phyloP scores from a whole-genome alignment of 164 flowering plant species.

The Umbilicus rupestris region DNA sequence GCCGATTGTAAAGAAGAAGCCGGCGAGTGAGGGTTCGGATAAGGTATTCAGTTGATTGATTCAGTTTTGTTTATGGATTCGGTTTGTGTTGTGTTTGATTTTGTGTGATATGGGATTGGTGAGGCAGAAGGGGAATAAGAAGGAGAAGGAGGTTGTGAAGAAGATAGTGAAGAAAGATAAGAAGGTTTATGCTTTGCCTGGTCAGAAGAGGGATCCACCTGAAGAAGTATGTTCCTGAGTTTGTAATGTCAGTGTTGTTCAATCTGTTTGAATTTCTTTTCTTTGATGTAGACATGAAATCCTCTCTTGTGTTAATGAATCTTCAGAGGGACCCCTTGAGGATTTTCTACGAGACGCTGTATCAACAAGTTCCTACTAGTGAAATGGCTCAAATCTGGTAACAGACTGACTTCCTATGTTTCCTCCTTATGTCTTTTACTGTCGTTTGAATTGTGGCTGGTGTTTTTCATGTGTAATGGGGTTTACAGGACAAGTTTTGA shows the following conservation, averaged over 20 bases:
- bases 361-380: conserved; percentile 61
- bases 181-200: conserved; percentile 83
- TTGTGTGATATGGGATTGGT: conserved; percentile 12
- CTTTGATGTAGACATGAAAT: conserved; percentile 6
- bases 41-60: not conserved
- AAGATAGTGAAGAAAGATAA: conserved; percentile 35
- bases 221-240: conserved; percentile 41
- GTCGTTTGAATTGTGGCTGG: not conserved
- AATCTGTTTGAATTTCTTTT: not conserved
- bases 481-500: not conserved
- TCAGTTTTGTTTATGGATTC: not conserved
- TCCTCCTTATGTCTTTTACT: not conserved
- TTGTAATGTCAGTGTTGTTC: not conserved
- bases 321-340: conserved; percentile 89
- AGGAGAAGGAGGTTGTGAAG: conserved; percentile 17
- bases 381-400: conserved; percentile 95
- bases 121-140: conserved; percentile 25
- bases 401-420: conserved; percentile 8
- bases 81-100: conserved; percentile 1
- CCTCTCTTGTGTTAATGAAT: conserved; percentile 12
- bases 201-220: conserved; percentile 92
- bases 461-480: not conserved
- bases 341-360: conserved; percentile 75
- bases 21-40: not conserved
- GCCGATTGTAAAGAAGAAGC: not conserved